phyloP scores from a whole-genome alignment of 2,329 filamentous ascomycete genomes.

The Arthrobotrys conoides region DNA sequence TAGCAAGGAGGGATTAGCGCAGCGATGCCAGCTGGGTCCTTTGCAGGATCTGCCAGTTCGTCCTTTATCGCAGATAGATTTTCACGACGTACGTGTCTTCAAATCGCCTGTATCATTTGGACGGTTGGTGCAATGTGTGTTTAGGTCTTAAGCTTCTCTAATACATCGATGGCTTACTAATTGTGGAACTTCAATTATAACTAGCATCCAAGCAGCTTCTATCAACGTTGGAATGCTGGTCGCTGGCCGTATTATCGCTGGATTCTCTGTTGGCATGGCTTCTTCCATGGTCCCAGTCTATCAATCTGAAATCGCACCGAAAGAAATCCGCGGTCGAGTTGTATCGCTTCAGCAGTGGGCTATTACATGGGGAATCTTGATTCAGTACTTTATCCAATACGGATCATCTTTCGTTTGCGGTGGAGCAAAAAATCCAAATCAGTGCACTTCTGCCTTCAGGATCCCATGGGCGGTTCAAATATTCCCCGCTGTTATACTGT shows the following conservation, averaged over 20 bases:
- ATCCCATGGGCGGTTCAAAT: slow-evolving; percentile 76
- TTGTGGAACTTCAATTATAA: not conserved
- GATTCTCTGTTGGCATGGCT: slow-evolving; percentile 80
- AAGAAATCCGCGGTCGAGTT: slow-evolving; percentile 74
- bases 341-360: slow-evolving; percentile 79
- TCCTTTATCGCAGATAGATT: slow-evolving; percentile 71
- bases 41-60: slow-evolving; percentile 69
- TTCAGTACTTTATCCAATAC: slow-evolving; percentile 78
- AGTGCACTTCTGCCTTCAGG: slow-evolving; percentile 72
- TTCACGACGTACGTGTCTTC: slow-evolving; percentile 71
- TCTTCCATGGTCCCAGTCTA: slow-evolving; percentile 80
- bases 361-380: slow-evolving; percentile 79
- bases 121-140: slow-evolving; percentile 68
- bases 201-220: slow-evolving; percentile 74
- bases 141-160: not conserved
- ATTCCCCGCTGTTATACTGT: slow-evolving; percentile 71
- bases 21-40: slow-evolving; percentile 67
- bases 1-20: slow-evolving; percentile 67
- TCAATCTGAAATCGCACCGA: slow-evolving; percentile 76
- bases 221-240: slow-evolving; percentile 80
- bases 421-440: slow-evolving; percentile 70
- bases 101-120: slow-evolving; percentile 71
- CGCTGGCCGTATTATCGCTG: slow-evolving; percentile 79
- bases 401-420: slow-evolving; percentile 73
- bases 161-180: not conserved